Conservation (phyloP, 495 filamentous ascomycete genomes). For the Letharia lupina region DNA sequence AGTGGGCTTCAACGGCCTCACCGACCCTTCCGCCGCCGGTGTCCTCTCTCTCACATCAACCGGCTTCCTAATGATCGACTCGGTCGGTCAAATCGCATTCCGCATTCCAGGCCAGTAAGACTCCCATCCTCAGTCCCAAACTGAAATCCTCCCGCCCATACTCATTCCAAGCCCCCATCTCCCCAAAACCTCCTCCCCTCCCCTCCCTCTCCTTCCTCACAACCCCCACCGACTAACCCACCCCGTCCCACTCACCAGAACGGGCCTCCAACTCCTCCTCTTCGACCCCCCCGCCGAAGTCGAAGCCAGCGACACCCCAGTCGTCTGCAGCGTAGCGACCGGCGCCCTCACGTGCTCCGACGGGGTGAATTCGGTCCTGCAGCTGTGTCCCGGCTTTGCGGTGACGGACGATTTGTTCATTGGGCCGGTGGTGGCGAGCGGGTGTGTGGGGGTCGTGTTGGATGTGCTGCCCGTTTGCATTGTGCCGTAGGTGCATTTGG, state of each 20-base stretch:
- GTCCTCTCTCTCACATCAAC: neutral
- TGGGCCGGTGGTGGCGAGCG: neutral
- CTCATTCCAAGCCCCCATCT: too few species aligned
- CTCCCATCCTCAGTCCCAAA: neutral
- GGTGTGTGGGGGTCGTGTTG: neutral
- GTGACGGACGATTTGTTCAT: neutral
- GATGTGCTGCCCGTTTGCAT: neutral
- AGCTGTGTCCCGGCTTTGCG: neutral
- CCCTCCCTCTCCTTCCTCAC: neutral
- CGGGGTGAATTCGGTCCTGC: neutral
- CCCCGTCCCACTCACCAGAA: neutral
- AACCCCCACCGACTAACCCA: neutral
- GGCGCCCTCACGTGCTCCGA: neutral
- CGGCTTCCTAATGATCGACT: neutral
- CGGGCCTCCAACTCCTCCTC: neutral
- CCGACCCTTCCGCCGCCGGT: neutral
- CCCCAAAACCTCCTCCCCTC: too few species aligned
- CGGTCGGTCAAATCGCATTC: neutral
- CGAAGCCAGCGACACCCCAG: neutral
- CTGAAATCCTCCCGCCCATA: too few species aligned
- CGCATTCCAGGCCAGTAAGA: neutral
- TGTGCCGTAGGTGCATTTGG: neutral
- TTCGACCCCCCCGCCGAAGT: neutral
- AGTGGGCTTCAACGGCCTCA: neutral
- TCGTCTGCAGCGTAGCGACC: neutral